These are phyloP conservation scores for Fraxinus baroniana DNA, from an alignment of 305 asterid genomes.

Conservation along the genomic window DNA sequence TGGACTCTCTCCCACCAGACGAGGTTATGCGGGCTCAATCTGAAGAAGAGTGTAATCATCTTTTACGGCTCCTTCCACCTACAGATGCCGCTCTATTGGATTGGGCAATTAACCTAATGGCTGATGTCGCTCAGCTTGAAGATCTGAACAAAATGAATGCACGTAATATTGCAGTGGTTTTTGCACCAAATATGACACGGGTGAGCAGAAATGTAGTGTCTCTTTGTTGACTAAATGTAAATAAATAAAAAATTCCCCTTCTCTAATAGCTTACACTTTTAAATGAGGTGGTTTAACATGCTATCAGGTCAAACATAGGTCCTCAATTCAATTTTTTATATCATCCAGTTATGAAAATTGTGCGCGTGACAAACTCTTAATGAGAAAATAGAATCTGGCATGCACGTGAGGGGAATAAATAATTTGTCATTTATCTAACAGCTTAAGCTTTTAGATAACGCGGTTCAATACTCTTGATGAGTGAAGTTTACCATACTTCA, in stretches of 20 bases:
- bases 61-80: constrained; percentile 37
- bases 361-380: neutral
- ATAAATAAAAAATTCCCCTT: neutral
- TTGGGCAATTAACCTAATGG: constrained; percentile 62
- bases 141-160: constrained; percentile 54
- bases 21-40: constrained; percentile 38
- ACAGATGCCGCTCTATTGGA: constrained; percentile 41
- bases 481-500: neutral
- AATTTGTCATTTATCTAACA: neutral
- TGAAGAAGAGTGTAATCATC: constrained; percentile 41
- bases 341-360: neutral
- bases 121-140: constrained; percentile 50
- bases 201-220: constrained; percentile 20
- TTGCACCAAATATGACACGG: constrained; percentile 61
- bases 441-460: neutral
- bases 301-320: neutral
- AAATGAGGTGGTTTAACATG: neutral
- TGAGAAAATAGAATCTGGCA: neutral
- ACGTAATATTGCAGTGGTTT: constrained; percentile 54
- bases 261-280: neutral
- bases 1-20: constrained; percentile 46
- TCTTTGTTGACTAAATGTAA: neutral
- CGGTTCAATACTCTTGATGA: neutral
- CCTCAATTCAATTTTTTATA: neutral
- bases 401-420: neutral